Percentiles rank a stretch among this genome's conserved stretches.
Evolutionary conservation across 2,329 filamentous ascomycete species (phyloP).

Genomic region (Aspergillus fijiensis): DNA sequence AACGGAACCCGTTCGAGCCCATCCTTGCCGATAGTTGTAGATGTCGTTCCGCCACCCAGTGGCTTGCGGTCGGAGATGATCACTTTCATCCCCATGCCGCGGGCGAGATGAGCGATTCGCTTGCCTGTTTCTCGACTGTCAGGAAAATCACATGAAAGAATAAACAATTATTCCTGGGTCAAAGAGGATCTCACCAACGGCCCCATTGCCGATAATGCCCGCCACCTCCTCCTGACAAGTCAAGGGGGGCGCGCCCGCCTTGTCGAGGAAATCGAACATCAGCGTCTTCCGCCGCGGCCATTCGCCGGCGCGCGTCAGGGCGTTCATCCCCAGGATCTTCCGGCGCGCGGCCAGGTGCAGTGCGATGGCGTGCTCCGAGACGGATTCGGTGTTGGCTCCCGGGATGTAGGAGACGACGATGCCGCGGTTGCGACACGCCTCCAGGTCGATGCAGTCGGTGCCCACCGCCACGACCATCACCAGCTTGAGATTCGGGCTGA

Average conservation of each 20-base stretch:
- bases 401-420: conserved; percentile 50
- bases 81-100: conserved; percentile 50
- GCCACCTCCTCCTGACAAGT: conserved; percentile 51
- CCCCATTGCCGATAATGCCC: conserved; percentile 53
- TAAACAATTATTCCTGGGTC: too few relatives aligned
- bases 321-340: conserved; percentile 41
- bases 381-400: conserved; percentile 49
- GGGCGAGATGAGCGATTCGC: conserved; percentile 46
- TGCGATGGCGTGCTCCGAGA: conserved; percentile 53
- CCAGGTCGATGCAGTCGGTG: conserved; percentile 49
- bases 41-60: conserved; percentile 14
- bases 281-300: conserved; percentile 45
- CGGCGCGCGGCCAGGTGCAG: conserved; percentile 51
- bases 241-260: conserved; percentile 39
- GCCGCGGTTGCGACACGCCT: conserved; percentile 43
- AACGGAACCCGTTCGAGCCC: conserved; percentile 25
- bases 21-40: conserved; percentile 1
- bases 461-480: conserved; percentile 50
- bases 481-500: conserved; percentile 46
- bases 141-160: background rate
- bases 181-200: conserved; percentile 37
- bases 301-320: conserved; percentile 34
- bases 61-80: conserved; percentile 51
- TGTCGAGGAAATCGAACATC: conserved; percentile 29
- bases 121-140: conserved; percentile 28